Evolutionary conservation across 1,284 basidiomycete species (phyloP), one percentile per base, ranked within the genome.

Genomic region (Austropuccinia psidii): DNA sequence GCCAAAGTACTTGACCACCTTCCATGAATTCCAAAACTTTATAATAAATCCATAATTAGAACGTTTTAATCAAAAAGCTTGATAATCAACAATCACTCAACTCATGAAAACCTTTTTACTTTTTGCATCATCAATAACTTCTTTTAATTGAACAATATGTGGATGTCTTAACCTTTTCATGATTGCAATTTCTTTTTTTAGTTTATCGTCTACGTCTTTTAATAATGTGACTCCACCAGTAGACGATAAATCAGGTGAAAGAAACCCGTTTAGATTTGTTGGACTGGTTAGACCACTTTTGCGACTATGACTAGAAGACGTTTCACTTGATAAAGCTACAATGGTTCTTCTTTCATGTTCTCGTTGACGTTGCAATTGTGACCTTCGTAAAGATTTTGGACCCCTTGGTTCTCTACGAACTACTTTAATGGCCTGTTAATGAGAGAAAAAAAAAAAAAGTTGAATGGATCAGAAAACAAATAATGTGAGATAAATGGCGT

Each of bases 161-260:
- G 89, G 88, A 80, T 98, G 94, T 75, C 88, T 84, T 79, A 91
- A 88, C 79, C 96, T 94, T 83, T 97, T 97, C 90, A 98, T 93
- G 80, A 98, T 95, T 5, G 94, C 95, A 76, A 98, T 97, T 82
- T 98, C 93, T 78, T 88, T 87, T 78, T 86, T 85, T 77, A 93
- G 90, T 83, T 90, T 90, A 77, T 87, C 85, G 79, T 92, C 90
- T 57, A 89, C 70, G 43, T 73, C 70, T 29, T 60, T 64, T 49
- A 73, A 64, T 4, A 65, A 49, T 31, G 49, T 41, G 31, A 60
- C 50, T 24, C 57, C 19, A 21, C 50, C 61, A 37, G 45, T 29
- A 21, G 39, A 15, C 8, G 33, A 52, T 31, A 58, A 13, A 31
- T 35, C 31, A 13, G 31, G 33, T 29, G 24, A 13, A 52, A 15